Evolutionary conservation across 768 basidiomycete genomes (phyloP).

Genomic region (Cystobasidium onofrii): DNA sequence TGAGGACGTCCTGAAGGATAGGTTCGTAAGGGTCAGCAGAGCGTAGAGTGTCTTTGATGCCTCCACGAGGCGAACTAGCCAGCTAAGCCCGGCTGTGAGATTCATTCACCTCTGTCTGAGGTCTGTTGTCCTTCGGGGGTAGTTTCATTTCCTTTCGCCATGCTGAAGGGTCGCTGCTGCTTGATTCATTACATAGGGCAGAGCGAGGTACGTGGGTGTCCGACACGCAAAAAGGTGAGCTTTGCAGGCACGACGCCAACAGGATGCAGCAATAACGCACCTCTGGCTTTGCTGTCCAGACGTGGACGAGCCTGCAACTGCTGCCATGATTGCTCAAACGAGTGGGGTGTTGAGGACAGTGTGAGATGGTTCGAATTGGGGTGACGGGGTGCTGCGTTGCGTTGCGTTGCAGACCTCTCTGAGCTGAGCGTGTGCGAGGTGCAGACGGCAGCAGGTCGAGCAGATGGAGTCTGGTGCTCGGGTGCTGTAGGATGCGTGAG

Average conservation of each 20-base stretch:
- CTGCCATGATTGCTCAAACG: background rate
- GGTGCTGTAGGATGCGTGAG: background rate
- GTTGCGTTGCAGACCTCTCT: too few relatives aligned
- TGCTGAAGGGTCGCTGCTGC: constrained; percentile 26
- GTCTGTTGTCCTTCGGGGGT: constrained; percentile 58
- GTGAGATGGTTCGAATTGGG: background rate
- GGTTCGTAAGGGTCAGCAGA: background rate
- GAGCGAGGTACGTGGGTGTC: background rate
- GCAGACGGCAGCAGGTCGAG: background rate
- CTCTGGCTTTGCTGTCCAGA: background rate
- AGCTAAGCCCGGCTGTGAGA: background rate
- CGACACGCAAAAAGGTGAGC: background rate
- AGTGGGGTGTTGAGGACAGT: too few relatives aligned
- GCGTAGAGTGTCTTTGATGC: background rate
- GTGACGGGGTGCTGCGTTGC: too few relatives aligned
- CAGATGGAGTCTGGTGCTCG: constrained; percentile 2
- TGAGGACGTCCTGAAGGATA: constrained; percentile 64
- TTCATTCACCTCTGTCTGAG: constrained; percentile 67
- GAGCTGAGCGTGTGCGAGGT: background rate
- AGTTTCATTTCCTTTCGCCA: constrained; percentile 42
- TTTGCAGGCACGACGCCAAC: background rate
- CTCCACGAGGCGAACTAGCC: too few relatives aligned
- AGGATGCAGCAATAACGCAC: background rate
- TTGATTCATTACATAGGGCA: background rate
- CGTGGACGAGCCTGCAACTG: background rate